Evolutionary conservation across 495 filamentous ascomycete genomes (phyloP), one percentile per base, ranked within the genome.

Genomic region (Melanomma pulvis-pyrius): DNA sequence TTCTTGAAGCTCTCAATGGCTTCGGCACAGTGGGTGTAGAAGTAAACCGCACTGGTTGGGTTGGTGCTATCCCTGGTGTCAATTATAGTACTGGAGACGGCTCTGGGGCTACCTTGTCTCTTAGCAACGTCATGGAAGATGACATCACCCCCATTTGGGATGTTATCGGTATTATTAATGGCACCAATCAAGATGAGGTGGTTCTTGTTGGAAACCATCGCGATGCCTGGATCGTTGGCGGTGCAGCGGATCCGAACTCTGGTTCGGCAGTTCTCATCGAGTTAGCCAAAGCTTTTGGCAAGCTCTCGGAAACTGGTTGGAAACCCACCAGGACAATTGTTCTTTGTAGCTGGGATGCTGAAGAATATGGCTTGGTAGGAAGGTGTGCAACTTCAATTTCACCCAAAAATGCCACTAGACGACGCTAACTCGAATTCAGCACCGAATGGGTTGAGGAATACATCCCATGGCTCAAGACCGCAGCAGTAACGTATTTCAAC

Each of bases 401-500:
- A 46, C 22, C 36, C 5, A 9, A 13, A 12, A 5, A 6, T 5
- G 24, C 19, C 12, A 47, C 4, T 24, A 9, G 1, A 22, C 21
- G 11, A 26, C 1, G 28, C 34, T 50, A 59, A 60, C 46, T 6
- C 32, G 8, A 44, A 44, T 17, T 44, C 30, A 70, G 63, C 25
- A 76, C 74, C 17, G 74, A 76, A 61, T 76, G 73, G 73, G 67
- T 76, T 2, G 74, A 76, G 58, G 71, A 76, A 32, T 75, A 72
- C 63, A 63, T 75, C 15, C 71, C 71, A 24, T 76, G 74, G 74
- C 59, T 76, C 39, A 54, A 48, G 6, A 56, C 25, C 7, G 63
- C 68, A 13, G 74, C 75, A 15, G 71, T 90, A 12, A 86, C 86
- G 1, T 89, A 90, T 65, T 66, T 90, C 30, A 90, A 90, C 71